Conservation (phyloP, 306 rosid genomes). For the Quercus robur region DNA sequence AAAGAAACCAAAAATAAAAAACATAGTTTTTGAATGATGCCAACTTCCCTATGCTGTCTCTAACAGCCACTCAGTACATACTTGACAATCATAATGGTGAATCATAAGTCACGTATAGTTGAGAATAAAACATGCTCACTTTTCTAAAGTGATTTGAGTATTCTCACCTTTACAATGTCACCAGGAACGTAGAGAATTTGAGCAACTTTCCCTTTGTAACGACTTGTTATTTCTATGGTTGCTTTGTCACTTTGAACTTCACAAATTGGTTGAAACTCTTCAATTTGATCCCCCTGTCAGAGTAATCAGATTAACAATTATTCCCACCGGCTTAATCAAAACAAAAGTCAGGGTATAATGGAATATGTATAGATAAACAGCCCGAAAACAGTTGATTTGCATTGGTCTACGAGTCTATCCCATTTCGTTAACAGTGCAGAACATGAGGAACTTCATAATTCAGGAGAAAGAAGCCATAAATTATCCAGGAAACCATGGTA, state of each 20-base stretch:
- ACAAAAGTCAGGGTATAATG: background rate
- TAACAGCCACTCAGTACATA: background rate
- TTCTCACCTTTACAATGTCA: slow-evolving; percentile 80
- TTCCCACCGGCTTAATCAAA: background rate
- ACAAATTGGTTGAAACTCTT: slow-evolving; percentile 86
- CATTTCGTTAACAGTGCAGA: background rate
- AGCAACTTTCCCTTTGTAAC: slow-evolving; percentile 74
- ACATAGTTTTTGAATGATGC: background rate
- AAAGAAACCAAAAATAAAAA: background rate
- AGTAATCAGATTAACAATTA: background rate
- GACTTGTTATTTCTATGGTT: slow-evolving; percentile 95
- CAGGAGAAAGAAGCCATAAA: background rate
- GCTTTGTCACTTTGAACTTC: slow-evolving; percentile 99
- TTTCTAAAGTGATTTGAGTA: background rate
- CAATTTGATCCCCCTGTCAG: slow-evolving; percentile 82
- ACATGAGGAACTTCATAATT: background rate
- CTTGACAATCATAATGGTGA: background rate
- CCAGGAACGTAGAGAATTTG: slow-evolving; percentile 68
- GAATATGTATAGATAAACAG: background rate
- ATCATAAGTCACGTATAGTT: background rate
- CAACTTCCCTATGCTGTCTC: background rate
- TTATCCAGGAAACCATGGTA: background rate
- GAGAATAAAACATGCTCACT: background rate
- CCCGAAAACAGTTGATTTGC: background rate
- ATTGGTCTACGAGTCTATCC: background rate